These are phyloP conservation scores for Dictyophora rubrovolvata DNA, from an alignment of 768 basidiomycete genomes.

Conservation along the genomic window DNA sequence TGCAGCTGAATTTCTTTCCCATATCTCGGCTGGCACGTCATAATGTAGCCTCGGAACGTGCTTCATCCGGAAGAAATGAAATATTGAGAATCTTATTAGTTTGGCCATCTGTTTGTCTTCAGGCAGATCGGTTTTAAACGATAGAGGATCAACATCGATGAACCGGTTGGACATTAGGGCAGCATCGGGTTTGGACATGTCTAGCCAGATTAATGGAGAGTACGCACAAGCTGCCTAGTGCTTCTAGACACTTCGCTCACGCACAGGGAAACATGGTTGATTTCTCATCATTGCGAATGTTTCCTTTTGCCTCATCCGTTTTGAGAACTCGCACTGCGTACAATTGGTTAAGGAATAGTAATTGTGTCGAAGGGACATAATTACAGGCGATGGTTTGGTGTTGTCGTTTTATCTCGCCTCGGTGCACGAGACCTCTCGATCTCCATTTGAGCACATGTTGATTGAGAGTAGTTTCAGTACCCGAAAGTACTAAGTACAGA, in stretches of 20 bases:
- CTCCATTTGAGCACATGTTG: not conserved
- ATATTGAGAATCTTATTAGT: not conserved
- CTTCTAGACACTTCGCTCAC: not conserved
- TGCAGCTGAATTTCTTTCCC: not conserved
- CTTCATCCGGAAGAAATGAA: not conserved
- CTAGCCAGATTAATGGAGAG: not conserved
- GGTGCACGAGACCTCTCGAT: not conserved
- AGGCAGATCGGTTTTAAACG: not conserved
- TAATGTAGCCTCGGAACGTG: not conserved
- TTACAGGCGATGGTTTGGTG: not conserved
- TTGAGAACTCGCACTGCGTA: not conserved
- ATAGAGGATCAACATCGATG: not conserved
- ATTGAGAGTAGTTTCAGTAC: not conserved
- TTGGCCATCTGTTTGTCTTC: not conserved
- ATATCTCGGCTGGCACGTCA: not conserved
- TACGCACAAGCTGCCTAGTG: not conserved
- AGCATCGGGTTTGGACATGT: conserved; percentile 5
- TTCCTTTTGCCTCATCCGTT: not conserved
- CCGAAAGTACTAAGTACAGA: not conserved
- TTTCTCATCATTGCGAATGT: not conserved
- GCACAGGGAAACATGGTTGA: not conserved
- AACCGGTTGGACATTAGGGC: conserved; percentile 2
- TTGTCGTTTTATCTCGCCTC: not conserved
- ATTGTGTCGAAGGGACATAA: not conserved
- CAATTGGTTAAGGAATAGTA: not conserved